Evolutionary conservation across 768 basidiomycete genomes (phyloP).

Genomic region (Podaxis mareebaensis): DNA sequence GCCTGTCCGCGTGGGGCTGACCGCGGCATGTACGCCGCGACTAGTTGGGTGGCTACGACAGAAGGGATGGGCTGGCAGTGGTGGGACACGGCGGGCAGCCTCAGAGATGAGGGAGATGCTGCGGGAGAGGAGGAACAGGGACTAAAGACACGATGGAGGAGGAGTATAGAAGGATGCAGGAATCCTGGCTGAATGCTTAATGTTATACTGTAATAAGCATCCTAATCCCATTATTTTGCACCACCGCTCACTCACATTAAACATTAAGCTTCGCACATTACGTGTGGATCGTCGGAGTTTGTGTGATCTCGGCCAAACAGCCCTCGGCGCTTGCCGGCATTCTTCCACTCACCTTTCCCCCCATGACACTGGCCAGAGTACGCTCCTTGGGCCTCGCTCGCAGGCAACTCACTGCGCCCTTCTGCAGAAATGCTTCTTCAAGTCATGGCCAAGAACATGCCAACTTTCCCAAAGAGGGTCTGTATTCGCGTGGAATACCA

Average conservation of each 20-base stretch:
- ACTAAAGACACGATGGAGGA: constrained; percentile 2
- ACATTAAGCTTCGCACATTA: no score
- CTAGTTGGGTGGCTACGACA: constrained; percentile 83
- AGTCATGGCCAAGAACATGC: constrained; percentile 6
- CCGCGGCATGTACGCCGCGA: constrained; percentile 81
- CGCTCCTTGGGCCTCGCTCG: constrained; percentile 5
- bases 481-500: constrained; percentile 19
- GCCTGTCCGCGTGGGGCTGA: constrained; percentile 86
- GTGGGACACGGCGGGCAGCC: constrained; percentile 69
- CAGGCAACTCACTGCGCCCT: neutral
- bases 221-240: neutral
- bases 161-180: no score
- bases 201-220: no score
- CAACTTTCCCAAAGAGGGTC: constrained; percentile 48
- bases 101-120: constrained; percentile 48
- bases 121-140: constrained; percentile 35
- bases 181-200: no score
- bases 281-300: constrained; percentile 2
- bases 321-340: constrained; percentile 11
- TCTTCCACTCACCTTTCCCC: neutral
- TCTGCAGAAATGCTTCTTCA: constrained; percentile 8
- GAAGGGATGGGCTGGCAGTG: constrained; percentile 79
- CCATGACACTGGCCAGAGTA: constrained; percentile 9
- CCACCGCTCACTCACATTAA: neutral
- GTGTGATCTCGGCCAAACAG: neutral